Base-by-base conservation (phyloP, 352 stramenopile species). In the Plasmopara viticola region DNA sequence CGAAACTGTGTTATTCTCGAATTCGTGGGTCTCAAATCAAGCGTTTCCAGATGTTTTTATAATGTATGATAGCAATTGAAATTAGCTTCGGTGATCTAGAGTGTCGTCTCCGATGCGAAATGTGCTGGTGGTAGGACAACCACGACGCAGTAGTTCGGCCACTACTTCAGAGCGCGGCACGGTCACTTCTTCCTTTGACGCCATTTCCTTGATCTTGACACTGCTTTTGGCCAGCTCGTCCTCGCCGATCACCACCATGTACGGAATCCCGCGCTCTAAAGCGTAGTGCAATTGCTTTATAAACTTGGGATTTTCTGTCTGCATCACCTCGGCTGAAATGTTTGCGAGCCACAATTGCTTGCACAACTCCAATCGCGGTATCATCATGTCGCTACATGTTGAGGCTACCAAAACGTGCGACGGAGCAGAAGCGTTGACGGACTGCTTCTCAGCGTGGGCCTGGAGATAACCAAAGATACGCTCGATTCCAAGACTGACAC, bases 391-490 rank as follows among this genome's bases (percentile, higher is more conserved):
- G 20, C 73, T 78, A 38, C 78, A 91, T 5, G 95, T 96, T 25
- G 86, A 96, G 34, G 95, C 94, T 15, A 99, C 90, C n/a, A 98
- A 80, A 48, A 98, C 94, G 61, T 97, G 77, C 37, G 93, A 83
- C 14, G 79, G 60, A 9, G 80, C 50, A 12, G 62, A 57, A 28
- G 58, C 51, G 14, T 54, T 58, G 6, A 51, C 44, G 12, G 49
- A 66, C 34, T 68, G 55, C 58, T 87, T 84, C 66, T 92, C 91
- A 28, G 82, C 91, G 60, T 95, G 90, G 38, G 71, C 75, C 64
- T 98, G 95, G 52, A 99, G 96, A 42, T 99, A 98, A 58, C 96
- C 95, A 58, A 99, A 98, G 44, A 99, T 97, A 53, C 96, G 89
- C 71, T 99, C 96, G 51, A 99, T 98, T 53, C 96, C 96, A 62